These are phyloP conservation scores for Tephrocybe sp. DNA, from an alignment of 768 basidiomycete species.

Conservation along the genomic window DNA sequence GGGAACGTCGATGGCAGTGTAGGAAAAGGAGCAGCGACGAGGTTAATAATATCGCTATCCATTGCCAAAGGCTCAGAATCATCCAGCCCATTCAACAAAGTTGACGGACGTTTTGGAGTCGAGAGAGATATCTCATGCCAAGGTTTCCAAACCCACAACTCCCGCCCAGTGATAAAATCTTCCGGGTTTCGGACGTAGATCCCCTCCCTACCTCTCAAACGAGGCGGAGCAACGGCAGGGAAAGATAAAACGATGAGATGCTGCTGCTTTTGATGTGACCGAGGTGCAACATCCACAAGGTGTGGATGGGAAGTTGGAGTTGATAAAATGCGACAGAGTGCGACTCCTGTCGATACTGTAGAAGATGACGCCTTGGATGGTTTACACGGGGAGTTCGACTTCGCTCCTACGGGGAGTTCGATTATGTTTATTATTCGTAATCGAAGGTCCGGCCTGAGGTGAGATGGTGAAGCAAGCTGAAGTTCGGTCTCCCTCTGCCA, in stretches of 20 bases:
- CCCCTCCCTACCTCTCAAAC: slow-evolving; percentile 11
- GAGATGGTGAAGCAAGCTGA: slow-evolving; percentile 25
- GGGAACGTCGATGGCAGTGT: slow-evolving; percentile 24
- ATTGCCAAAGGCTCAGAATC: neutral
- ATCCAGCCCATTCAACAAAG: neutral
- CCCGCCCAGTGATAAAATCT: slow-evolving; percentile 35
- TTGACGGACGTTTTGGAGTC: slow-evolving; percentile 1
- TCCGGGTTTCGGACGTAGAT: slow-evolving; percentile 31
- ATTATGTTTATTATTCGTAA: slow-evolving; percentile 43
- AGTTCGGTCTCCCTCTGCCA: slow-evolving; percentile 51
- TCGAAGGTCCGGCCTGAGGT: slow-evolving; percentile 37
- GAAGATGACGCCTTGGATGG: slow-evolving; percentile 19
- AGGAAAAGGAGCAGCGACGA: slow-evolving; percentile 8
- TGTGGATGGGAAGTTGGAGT: slow-evolving; percentile 13
- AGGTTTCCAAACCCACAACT: slow-evolving; percentile 47
- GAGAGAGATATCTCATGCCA: slow-evolving; percentile 40
- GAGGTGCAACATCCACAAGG: slow-evolving; percentile 18
- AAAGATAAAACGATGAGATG: slow-evolving; percentile 38
- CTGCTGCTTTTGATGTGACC: slow-evolving; percentile 10
- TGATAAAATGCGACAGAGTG: slow-evolving; percentile 37
- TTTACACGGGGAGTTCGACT: slow-evolving; percentile 24
- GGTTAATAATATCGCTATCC: neutral
- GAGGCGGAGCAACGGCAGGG: slow-evolving; percentile 20
- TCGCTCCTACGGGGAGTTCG: slow-evolving; percentile 25
- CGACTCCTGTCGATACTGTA: slow-evolving; percentile 32